Evolutionary conservation across 441 rosid species (phyloP), one percentile per base, ranked within the genome.

Genomic region (Lepidium campestre): DNA sequence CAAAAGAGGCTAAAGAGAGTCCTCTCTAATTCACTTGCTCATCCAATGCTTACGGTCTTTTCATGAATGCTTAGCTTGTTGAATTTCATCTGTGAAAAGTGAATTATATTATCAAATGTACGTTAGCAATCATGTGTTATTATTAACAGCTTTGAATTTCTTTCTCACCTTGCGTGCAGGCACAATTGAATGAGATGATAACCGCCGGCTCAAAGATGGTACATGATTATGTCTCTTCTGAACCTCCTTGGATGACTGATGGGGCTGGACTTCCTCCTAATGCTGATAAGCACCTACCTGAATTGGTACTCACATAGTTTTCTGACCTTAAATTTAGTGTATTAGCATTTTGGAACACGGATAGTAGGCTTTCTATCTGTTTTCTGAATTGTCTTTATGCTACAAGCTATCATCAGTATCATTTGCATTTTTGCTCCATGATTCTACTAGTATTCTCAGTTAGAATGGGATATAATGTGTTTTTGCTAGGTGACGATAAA

Each of bases 241-340:
- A 84, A 65, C 86, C 68, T 72, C 97, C 95, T 61, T 96, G 99
- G 99, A 93, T 91, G 99, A 73, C 80, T 46, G 98, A 96, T 86
- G 99, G 98, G 65, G 96, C 83, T 81, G 98, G 98, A 65, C 83
- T 96, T 65, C 98, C 98, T 70, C 66, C 89, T 65, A 85, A 86
- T 76, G 98, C 96, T 54, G 81, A 80, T 62, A 83, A 91, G 76
- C 89, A 86, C 82, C 89, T 93, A 68, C 90, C 82, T 19, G 82
- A 80, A 80, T 62, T 96, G 95, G 98, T 93, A 82, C 70, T 27
- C 57, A 5, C 49, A 50, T 44, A 44, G 19, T 57, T 39, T 64
- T 22, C 17, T 55, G 31, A 57, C 20, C 13, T 35, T 12, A 53
- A 61, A 2, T 14, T 45, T 37, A 36, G 46, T 53, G 22, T 42